Evolutionary conservation across 1,284 basidiomycete genomes (phyloP).

Genomic region (Leccinum angustisporum): DNA sequence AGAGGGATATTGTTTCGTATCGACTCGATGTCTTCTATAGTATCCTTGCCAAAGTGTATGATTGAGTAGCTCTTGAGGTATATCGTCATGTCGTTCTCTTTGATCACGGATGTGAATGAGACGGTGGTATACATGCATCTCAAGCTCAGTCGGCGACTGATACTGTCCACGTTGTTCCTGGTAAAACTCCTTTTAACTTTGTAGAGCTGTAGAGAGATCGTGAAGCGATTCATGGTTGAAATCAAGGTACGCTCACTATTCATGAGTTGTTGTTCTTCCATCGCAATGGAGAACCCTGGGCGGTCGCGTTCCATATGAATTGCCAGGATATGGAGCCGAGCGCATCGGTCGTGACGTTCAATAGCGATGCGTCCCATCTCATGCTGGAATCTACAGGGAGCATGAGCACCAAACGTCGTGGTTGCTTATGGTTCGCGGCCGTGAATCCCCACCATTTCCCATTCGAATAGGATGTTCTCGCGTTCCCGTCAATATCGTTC

Average conservation of each 20-base stretch:
- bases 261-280: constrained; percentile 89
- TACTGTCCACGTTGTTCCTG: constrained; percentile 75
- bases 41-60: constrained; percentile 71
- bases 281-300: constrained; percentile 61
- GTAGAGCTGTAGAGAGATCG: constrained; percentile 62
- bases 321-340: constrained; percentile 89
- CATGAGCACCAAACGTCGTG: constrained; percentile 37
- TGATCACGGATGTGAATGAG: constrained; percentile 88
- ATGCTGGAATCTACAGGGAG: constrained; percentile 67
- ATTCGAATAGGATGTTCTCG: constrained; percentile 85
- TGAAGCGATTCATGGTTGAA: background rate
- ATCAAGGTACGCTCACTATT: constrained; percentile 61
- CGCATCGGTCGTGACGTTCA: constrained; percentile 91
- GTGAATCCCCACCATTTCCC: constrained; percentile 70
- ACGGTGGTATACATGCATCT: constrained; percentile 95
- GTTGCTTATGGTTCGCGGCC: constrained; percentile 2
- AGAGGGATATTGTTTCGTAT: constrained; percentile 64
- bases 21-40: constrained; percentile 72
- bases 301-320: constrained; percentile 73
- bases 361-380: constrained; percentile 78
- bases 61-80: constrained; percentile 71
- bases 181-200: constrained; percentile 91
- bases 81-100: constrained; percentile 76
- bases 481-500: constrained; percentile 90
- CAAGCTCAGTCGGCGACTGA: constrained; percentile 81